Evolutionary conservation across 2,329 filamentous ascomycete genomes (phyloP), one percentile per base, ranked within the genome.

Genomic region (Chaetomium sp.): DNA sequence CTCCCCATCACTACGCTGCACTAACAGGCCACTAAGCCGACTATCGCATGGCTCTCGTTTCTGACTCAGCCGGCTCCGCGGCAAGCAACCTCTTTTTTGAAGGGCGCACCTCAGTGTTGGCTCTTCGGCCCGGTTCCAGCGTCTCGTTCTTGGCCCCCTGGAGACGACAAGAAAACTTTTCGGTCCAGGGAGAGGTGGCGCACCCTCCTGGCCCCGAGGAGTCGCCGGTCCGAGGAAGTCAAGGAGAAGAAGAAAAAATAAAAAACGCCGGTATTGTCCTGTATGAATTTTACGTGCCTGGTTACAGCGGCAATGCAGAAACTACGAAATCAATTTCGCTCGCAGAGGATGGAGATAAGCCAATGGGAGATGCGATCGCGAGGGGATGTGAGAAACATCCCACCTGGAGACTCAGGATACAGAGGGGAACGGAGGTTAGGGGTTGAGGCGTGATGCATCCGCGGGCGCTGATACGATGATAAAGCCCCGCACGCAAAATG

Each of bases 51-150:
- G 45, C 49, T 27, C 45, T 43, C 38, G 41, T 55, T 48, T 49
- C 44, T 58, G 52, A 55, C 45, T 58, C 53, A 53, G 44, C 49
- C 36, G 45, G 53, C n/a, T 43, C 40, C 9, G 27, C 45, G 49
- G 53, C 33, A 49, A 35, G 35, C 33, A 32, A 32, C n/a, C 45
- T 27, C 19, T 35, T 27, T 34, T 35, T 19, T 35, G 56, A 49
- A 55, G 46, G 53, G 49, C 37, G 41, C 47, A 46, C 19, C 19
- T 27, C 19, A 27, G 44, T 40, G 41, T 40, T 55, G 56, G 56
- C 53, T 50, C 12, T 58, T 55, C 56, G 56, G 56, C 50, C 56
- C 56, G 56, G 56, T 48, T 55, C 49, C n/a, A 40, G 48, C 14
- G 38, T 33, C 6, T 49, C 34, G 19, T 40, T 27, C 12, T 43